phyloP scores from a whole-genome alignment of 1,284 basidiomycete genomes.

The Fomitiporia mediterranea region DNA sequence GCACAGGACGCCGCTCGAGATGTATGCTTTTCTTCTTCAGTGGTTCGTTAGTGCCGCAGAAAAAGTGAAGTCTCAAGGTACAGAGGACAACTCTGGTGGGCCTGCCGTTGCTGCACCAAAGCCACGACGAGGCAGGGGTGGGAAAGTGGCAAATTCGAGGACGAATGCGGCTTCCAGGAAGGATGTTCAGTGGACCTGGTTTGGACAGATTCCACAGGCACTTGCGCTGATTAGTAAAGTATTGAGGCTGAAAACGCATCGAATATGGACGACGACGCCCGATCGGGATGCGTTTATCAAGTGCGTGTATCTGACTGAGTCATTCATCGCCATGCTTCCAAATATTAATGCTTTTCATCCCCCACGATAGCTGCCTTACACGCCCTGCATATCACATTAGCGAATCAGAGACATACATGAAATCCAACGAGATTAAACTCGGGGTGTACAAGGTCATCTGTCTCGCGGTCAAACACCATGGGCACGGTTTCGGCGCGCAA shows the following conservation, averaged over 20 bases:
- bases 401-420: slow-evolving; percentile 89
- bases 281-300: slow-evolving; percentile 82
- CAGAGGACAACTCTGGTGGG: slow-evolving; percentile 46
- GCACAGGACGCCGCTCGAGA: slow-evolving; percentile 76
- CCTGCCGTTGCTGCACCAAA: slow-evolving; percentile 42
- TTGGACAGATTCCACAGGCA: slow-evolving; percentile 66
- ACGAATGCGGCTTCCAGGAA: slow-evolving; percentile 44
- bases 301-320: slow-evolving; percentile 53
- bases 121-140: slow-evolving; percentile 52
- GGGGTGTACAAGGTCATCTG: slow-evolving; percentile 89
- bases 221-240: slow-evolving; percentile 69
- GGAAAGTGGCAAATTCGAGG: slow-evolving; percentile 44
- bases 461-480: slow-evolving; percentile 87
- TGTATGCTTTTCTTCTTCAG: slow-evolving; percentile 82
- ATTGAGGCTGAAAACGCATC: slow-evolving; percentile 68
- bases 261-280: slow-evolving; percentile 83
- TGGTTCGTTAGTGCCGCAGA: slow-evolving; percentile 83
- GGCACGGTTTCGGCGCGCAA: slow-evolving; percentile 80
- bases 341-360: slow-evolving; percentile 12
- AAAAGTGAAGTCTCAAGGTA: slow-evolving; percentile 56
- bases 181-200: slow-evolving; percentile 67
- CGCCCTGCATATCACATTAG: slow-evolving; percentile 83
- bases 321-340: too few relatives aligned
- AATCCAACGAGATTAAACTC: slow-evolving; percentile 63
- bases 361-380: slow-evolving; percentile 67